Evolutionary conservation across 75 land plant species (phyloP).

Genomic region (Pinus taeda): DNA sequence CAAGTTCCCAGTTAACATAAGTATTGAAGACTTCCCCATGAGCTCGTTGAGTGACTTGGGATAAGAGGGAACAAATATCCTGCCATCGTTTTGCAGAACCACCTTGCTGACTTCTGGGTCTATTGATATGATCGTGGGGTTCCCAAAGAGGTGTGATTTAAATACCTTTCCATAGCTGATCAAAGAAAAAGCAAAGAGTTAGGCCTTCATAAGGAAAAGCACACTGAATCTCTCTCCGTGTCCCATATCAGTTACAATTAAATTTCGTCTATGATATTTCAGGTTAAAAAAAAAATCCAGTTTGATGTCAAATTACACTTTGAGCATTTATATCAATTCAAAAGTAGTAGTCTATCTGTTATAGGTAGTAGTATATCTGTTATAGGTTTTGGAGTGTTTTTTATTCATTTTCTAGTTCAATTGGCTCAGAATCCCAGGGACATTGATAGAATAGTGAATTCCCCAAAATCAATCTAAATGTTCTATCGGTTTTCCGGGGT

Average conservation of each 20-base stretch:
- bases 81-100: conserved; percentile 55
- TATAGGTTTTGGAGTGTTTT: no score
- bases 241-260: not conserved
- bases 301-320: no score
- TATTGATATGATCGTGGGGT: conserved; percentile 51
- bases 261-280: not conserved
- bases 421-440: no score
- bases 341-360: no score
- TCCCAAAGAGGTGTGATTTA: conserved; percentile 70
- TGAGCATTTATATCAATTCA: no score
- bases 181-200: not conserved
- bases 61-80: conserved; percentile 51
- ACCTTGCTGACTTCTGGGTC: conserved; percentile 62
- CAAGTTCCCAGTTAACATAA: conserved; percentile 37
- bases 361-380: no score
- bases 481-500: no score
- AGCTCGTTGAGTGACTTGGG: conserved; percentile 56
- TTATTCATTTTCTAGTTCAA: no score
- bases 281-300: no score
- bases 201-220: not conserved
- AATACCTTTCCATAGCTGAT: conserved; percentile 65
- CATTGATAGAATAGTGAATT: no score
- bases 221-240: not conserved
- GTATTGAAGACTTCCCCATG: conserved; percentile 56
- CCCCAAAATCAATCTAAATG: no score